Percentiles rank a stretch among this genome's conserved stretches.
These are phyloP conservation scores for Lentinula boryana DNA, from an alignment of 768 basidiomycete species.

Conservation along the genomic window DNA sequence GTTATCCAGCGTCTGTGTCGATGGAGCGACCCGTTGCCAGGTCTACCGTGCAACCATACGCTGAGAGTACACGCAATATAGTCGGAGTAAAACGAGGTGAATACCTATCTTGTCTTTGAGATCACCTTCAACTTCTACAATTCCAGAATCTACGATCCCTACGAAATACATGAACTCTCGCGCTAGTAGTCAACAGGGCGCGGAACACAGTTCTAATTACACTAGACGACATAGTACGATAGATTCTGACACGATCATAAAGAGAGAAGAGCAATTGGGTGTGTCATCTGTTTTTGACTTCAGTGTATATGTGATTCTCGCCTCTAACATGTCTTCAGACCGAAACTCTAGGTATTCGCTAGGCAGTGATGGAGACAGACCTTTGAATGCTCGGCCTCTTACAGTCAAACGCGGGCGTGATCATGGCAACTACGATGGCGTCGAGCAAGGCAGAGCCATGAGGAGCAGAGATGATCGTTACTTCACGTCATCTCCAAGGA, in stretches of 20 bases:
- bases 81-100: no score
- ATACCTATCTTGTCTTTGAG: no score
- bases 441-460: background rate
- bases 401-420: background rate
- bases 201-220: background rate
- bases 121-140: no score
- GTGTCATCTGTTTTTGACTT: background rate
- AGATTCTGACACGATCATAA: background rate
- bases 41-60: no score
- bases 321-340: background rate
- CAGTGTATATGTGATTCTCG: background rate
- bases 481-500: background rate
- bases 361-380: background rate
- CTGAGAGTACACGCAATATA: no score
- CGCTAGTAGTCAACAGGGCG: no score
- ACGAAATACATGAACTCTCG: no score
- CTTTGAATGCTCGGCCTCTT: background rate
- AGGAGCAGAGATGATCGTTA: background rate
- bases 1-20: no score
- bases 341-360: background rate
- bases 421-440: background rate
- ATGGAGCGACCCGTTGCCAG: no score
- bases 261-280: background rate
- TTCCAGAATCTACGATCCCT: no score
- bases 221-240: background rate